Conservation (phyloP, 2,329 filamentous ascomycete genomes). For the Trichoderma koningiopsis region DNA sequence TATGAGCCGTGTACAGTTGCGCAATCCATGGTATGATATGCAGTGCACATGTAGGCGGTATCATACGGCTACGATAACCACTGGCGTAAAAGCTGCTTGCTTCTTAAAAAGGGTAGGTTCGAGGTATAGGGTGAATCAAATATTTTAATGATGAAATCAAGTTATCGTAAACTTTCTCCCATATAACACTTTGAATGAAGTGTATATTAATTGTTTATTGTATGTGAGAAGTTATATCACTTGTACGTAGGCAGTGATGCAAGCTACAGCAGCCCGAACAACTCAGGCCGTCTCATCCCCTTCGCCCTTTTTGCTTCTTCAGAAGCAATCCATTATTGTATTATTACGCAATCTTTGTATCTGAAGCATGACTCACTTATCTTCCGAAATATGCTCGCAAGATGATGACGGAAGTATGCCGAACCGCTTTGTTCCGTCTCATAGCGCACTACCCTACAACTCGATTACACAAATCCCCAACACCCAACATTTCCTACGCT, state of each 20-base stretch:
- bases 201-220: neutral
- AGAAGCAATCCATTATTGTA: neutral
- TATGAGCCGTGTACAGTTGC: neutral
- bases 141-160: neutral
- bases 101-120: neutral
- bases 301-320: neutral
- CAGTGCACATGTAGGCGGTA: neutral
- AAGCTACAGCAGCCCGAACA: neutral
- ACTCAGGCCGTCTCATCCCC: neutral
- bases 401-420: neutral
- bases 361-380: neutral
- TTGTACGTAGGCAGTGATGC: neutral
- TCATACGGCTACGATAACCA: neutral
- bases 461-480: neutral
- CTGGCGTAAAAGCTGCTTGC: neutral
- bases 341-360: neutral
- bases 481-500: neutral
- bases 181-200: neutral
- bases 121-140: neutral
- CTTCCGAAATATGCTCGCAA: neutral
- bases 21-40: neutral
- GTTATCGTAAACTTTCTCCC: neutral
- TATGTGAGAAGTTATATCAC: neutral
- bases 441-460: neutral
- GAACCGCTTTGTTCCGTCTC: neutral